A percentile compares a stretch with the other conserved stretches of the same genome.
These are phyloP conservation scores for Hyphopichia khmerensis DNA, from an alignment of 1,139 yeast species.

Conservation along the genomic window DNA sequence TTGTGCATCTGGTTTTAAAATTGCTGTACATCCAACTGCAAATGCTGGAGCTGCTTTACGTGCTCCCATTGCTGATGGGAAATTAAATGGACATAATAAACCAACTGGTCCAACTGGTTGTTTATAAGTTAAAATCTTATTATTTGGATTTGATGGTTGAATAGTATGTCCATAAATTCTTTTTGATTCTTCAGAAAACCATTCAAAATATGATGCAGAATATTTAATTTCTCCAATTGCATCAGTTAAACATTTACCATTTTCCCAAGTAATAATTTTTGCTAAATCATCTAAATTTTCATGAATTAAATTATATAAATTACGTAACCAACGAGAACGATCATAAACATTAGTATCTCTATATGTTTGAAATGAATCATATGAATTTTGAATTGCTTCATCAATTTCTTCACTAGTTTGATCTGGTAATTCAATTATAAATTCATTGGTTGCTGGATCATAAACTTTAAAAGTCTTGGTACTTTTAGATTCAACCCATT, in stretches of 20 bases:
- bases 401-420: conserved; percentile 55
- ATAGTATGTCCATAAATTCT: conserved; percentile 42
- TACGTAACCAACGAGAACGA: conserved; percentile 64
- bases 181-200: conserved; percentile 47
- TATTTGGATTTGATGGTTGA: conserved; percentile 38
- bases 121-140: conserved; percentile 39
- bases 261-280: conserved; percentile 41
- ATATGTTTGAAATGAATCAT: conserved; percentile 57
- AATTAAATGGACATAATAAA: conserved; percentile 48
- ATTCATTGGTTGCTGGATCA: conserved; percentile 72
- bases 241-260: conserved; percentile 42
- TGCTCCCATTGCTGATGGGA: conserved; percentile 50
- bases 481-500: conserved; percentile 58
- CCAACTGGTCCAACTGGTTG: conserved; percentile 53
- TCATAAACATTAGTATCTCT: conserved; percentile 61
- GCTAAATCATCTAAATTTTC: conserved; percentile 46
- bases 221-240: conserved; percentile 43
- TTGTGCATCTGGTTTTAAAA: conserved; percentile 47
- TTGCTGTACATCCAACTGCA: conserved; percentile 50
- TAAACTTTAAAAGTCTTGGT: conserved; percentile 59
- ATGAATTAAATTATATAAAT: conserved; percentile 44
- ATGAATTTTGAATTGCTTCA: conserved; percentile 61
- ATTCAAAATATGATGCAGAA: conserved; percentile 45
- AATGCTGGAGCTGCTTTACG: conserved; percentile 49
- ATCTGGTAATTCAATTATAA: conserved; percentile 57